Base-by-base conservation (phyloP, 495 filamentous ascomycete species). In the Aspergillus steynii region DNA sequence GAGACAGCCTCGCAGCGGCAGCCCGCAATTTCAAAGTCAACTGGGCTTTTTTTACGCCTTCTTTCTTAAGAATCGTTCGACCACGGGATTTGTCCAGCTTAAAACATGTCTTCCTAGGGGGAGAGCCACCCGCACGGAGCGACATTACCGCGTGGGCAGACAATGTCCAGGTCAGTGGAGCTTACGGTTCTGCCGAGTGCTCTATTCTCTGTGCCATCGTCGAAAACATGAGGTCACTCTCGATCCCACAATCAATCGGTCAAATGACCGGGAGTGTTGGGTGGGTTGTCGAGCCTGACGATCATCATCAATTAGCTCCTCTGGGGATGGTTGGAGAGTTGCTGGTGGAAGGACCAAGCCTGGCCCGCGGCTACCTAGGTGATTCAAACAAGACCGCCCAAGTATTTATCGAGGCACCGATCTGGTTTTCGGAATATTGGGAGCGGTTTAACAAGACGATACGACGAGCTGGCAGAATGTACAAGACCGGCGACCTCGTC, bases 281-380 rank as follows among this genome's bases (percentile, higher is more conserved):
- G 26, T 87, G 85, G 84, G 72, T 86, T 10, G 69, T 71, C 12
- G 91, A 90, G 55, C 91, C 88, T 0, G 88, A 87, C 0, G 80
- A 85, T 62, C 74, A 79, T 47, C 65, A 83, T 42, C 61, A 63
- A 1, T 74, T 88, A 4, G 64, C 75, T 14, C 81, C 83, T 0
- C 59, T 85, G 28, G 90, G 90, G n/a, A 84, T 77, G 50, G 71
- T 89, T 28, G 90, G 90, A 12, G 90, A 93, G 70, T 74, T 93
- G 20, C 86, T 85, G 59, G 89, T 92, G 65, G 88, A 89, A 12
- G 90, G 90, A 0, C 85, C 86, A 29, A 86, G 91, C 65, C 82
- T 93, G 10, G 71, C 85, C 55, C 78, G 82, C 20, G 90, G 88
- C 6, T 93, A 93, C 67, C 76, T 93, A 45, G 80, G 83, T 53